Conservation (phyloP, 768 basidiomycete species). For the Leccinum subgranulosum region DNA sequence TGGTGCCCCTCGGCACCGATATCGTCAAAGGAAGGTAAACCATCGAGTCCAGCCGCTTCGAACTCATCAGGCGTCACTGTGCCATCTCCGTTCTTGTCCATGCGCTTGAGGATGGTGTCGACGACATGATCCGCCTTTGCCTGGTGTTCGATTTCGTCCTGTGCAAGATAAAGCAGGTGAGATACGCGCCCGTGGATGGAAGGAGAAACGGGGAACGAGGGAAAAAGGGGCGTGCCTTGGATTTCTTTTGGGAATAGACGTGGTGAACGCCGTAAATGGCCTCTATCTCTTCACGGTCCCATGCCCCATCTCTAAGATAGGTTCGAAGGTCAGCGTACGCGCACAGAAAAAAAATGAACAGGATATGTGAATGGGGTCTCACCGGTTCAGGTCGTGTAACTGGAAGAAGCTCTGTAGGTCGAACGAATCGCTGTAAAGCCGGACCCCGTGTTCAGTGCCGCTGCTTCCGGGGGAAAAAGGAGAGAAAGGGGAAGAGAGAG, state of each 20-base stretch:
- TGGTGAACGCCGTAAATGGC: slow-evolving; percentile 97
- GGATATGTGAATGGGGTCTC: slow-evolving; percentile 14
- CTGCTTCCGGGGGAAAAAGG: neutral
- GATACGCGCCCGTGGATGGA: neutral
- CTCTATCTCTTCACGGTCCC: slow-evolving; percentile 87
- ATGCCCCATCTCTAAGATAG: slow-evolving; percentile 62
- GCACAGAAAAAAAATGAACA: neutral
- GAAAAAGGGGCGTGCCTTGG: slow-evolving; percentile 43
- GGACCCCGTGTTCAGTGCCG: neutral
- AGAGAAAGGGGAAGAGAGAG: no score
- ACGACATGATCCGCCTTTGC: slow-evolving; percentile 80
- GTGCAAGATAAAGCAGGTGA: neutral
- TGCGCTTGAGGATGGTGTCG: slow-evolving; percentile 56
- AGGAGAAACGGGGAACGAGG: neutral
- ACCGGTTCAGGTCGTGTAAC: slow-evolving; percentile 90
- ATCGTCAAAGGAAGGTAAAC: slow-evolving; percentile 78
- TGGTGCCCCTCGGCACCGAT: slow-evolving; percentile 92
- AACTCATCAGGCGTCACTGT: slow-evolving; percentile 69
- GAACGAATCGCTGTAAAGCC: slow-evolving; percentile 65
- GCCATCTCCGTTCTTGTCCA: slow-evolving; percentile 79
- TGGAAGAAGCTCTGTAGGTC: slow-evolving; percentile 90
- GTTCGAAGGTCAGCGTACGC: neutral
- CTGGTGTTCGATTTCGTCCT: slow-evolving; percentile 78
- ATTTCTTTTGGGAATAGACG: slow-evolving; percentile 79
- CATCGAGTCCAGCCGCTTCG: slow-evolving; percentile 64